Percentiles rank a stretch among this genome's conserved stretches.
These are phyloP conservation scores for Isabelozyma gotoi DNA, from an alignment of 805 yeast genomes.

Conservation along the genomic window DNA sequence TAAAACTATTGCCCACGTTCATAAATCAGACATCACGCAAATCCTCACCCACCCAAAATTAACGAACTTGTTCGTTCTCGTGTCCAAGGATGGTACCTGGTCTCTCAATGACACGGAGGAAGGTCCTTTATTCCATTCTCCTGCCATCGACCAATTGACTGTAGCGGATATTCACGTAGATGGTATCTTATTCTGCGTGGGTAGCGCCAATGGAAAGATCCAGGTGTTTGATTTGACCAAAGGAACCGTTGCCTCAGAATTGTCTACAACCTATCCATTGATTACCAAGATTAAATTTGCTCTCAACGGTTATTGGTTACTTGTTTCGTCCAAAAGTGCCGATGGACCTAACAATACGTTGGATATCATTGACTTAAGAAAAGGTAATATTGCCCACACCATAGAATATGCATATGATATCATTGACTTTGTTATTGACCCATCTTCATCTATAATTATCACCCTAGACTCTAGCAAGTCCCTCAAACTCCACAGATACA, in stretches of 20 bases:
- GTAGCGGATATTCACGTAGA: constrained; percentile 45
- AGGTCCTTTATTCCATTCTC: constrained; percentile 8
- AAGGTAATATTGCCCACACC: constrained; percentile 24
- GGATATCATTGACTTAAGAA: constrained; percentile 52
- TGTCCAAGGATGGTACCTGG: constrained; percentile 24
- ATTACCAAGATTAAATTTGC: constrained; percentile 50
- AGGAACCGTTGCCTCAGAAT: constrained; percentile 33
- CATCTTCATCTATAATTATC: constrained; percentile 32
- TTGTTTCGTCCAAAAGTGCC: constrained; percentile 27
- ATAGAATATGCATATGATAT: constrained; percentile 20
- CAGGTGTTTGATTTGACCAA: constrained; percentile 39
- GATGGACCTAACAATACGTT: constrained; percentile 16
- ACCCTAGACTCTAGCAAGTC: constrained; percentile 15
- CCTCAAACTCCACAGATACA: constrained; percentile 32
- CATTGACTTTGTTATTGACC: constrained; percentile 30
- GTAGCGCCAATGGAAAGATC: constrained; percentile 30
- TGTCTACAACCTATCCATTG: constrained; percentile 18
- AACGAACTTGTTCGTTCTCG: constrained; percentile 21
- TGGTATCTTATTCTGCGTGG: constrained; percentile 46
- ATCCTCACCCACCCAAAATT: constrained; percentile 35
- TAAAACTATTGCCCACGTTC: constrained; percentile 2
- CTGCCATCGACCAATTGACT: constrained; percentile 9
- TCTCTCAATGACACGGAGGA: constrained; percentile 10
- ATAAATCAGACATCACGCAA: constrained; percentile 12
- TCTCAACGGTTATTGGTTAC: constrained; percentile 64